Evolutionary conservation across 176 grass and related monocot species (phyloP).

Genomic region (Aegilops sharonensis): DNA sequence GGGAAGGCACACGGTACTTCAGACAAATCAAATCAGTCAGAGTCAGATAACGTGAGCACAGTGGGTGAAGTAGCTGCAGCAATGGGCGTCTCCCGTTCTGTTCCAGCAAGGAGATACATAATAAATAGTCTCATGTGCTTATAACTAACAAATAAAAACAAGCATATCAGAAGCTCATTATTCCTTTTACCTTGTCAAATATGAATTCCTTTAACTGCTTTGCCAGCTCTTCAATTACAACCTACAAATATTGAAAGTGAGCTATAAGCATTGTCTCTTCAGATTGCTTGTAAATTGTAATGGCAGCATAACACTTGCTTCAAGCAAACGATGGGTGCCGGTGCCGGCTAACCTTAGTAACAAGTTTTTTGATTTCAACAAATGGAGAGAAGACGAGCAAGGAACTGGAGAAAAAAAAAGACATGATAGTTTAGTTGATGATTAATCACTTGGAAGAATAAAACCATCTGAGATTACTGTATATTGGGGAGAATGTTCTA

Average conservation of each 20-base stretch:
- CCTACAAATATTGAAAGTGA: slow-evolving; percentile 48
- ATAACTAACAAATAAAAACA: neutral
- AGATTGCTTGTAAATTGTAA: neutral
- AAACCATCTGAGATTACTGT: neutral
- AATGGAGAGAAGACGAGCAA: slow-evolving; percentile 63
- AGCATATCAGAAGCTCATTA: neutral
- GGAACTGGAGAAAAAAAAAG: slow-evolving; percentile 50
- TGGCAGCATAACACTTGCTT: neutral
- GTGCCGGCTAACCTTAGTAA: slow-evolving; percentile 55
- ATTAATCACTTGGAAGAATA: neutral
- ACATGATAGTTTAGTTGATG: slow-evolving; percentile 30
- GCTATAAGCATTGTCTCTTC: neutral
- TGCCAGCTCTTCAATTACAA: slow-evolving; percentile 62
- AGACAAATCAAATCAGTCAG: slow-evolving; percentile 67
- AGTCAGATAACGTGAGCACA: slow-evolving; percentile 62
- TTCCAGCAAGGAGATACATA: slow-evolving; percentile 24
- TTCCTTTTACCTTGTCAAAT: slow-evolving; percentile 68
- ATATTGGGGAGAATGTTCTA: neutral
- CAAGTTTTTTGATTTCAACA: slow-evolving; percentile 90
- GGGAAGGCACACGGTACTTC: slow-evolving; percentile 66
- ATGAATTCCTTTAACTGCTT: slow-evolving; percentile 57
- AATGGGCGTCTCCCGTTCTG: slow-evolving; percentile 81
- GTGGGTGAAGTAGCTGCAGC: slow-evolving; percentile 72
- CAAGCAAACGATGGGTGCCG: neutral
- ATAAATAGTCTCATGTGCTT: neutral